Evolutionary conservation across 2,329 filamentous ascomycete species (phyloP).

Genomic region (Waltergamsia citrina): DNA sequence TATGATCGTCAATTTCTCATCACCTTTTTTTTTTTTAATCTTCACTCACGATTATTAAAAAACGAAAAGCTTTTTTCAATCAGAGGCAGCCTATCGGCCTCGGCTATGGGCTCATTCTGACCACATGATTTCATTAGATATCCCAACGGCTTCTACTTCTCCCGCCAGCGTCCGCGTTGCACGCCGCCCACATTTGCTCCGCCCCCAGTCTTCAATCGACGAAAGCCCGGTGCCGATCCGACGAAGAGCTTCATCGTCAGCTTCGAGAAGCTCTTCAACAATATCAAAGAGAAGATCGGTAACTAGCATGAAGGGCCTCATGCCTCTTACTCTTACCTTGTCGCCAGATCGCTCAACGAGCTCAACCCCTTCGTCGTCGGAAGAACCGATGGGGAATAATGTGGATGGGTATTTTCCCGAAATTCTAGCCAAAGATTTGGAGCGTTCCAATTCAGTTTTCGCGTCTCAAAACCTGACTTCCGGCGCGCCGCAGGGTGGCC

Average conservation of each 20-base stretch:
- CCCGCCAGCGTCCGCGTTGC: background rate
- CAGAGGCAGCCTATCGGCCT: background rate
- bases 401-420: slow-evolving; percentile 42
- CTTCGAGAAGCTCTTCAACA: background rate
- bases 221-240: background rate
- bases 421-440: slow-evolving; percentile 43
- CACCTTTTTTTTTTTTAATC: too few species aligned
- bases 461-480: slow-evolving; percentile 41
- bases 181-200: background rate
- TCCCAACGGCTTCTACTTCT: background rate
- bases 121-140: slow-evolving; percentile 3
- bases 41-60: too few species aligned
- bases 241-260: slow-evolving; percentile 1
- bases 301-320: slow-evolving; percentile 26
- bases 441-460: slow-evolving; percentile 37
- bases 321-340: slow-evolving; percentile 24
- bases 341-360: slow-evolving; percentile 12
- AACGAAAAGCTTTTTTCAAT: background rate
- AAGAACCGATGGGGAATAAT: slow-evolving; percentile 17
- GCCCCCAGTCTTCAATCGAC: background rate
- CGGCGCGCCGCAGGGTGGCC: slow-evolving; percentile 30
- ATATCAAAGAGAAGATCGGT: slow-evolving; percentile 18
- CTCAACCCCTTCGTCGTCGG: slow-evolving; percentile 10
- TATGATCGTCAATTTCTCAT: too few species aligned
- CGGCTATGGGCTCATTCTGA: background rate